Base-by-base conservation (phyloP, 2,329 filamentous ascomycete genomes). In the Alternaria rosae region DNA sequence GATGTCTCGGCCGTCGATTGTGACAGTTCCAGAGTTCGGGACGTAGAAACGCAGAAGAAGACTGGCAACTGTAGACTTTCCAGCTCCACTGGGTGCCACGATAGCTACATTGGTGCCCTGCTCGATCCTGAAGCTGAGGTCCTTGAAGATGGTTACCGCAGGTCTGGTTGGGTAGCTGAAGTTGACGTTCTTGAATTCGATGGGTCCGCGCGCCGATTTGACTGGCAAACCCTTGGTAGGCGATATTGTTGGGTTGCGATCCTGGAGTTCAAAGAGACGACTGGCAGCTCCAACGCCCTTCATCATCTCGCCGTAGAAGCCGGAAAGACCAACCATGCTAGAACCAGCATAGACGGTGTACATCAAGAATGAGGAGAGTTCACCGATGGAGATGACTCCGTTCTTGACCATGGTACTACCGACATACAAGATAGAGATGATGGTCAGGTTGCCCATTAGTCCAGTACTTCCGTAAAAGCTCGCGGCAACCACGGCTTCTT, bases 261-360 rank as follows among this genome's bases (percentile, higher is more conserved):
- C 95, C 77, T 98, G 94, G 6, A 99, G 86, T 76, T 99, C 95
- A 74, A 99, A 99, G 1, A 99, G 85, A 62, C 95, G 91, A 74
- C 91, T 97, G n/a, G 95, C 95, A 43, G 95, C 95, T 73, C 96
- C 95, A 5, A 97, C 94, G 43, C 96, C 96, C 80, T 99, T 99
- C 95, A 99, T 99, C 64, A 99, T 85, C 78, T 99, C 95, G 0
- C 94, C 97, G 80, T 97, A 99, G 82, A 99, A 99, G 59, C 92
- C 93, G 5, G 93, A 97, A 2, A 99, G 84, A 5, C 95, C 95
- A 70, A 98, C 97, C 66, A 99, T 87, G 80, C 92, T 97, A 51
- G 92, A 95, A 17, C 89, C 89, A 55, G 89, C 89, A 70, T 90
- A 98, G 4, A 92, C 94, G 4, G 94, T 97, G 80, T 98, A 99